Evolutionary conservation across 1,284 basidiomycete species (phyloP).

Genomic region (Lignosus rhinocerotis): DNA sequence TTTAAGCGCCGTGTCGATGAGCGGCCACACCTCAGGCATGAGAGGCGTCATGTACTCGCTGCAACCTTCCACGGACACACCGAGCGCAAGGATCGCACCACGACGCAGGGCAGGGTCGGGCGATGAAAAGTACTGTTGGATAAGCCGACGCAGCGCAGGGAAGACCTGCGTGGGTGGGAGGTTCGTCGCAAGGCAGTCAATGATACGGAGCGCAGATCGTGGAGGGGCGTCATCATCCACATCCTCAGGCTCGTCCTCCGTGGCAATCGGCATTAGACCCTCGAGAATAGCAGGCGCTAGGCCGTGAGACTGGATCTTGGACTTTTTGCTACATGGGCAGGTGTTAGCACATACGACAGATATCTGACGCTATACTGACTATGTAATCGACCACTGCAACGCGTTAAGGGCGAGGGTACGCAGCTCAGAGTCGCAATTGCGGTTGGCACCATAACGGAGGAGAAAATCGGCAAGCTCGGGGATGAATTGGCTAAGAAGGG

Average conservation of each 20-base stretch:
- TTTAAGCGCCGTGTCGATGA: slow-evolving; percentile 87
- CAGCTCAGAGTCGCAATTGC: slow-evolving; percentile 76
- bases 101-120: slow-evolving; percentile 81
- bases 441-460: slow-evolving; percentile 83
- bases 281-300: slow-evolving; percentile 88
- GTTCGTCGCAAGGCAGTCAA: slow-evolving; percentile 92
- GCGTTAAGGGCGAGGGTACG: slow-evolving; percentile 93
- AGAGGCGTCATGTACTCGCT: slow-evolving; percentile 97
- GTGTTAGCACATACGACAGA: neutral
- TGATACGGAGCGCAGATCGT: slow-evolving; percentile 92
- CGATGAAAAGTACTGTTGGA: slow-evolving; percentile 82
- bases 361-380: slow-evolving; percentile 47
- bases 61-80: slow-evolving; percentile 96
- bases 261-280: slow-evolving; percentile 91
- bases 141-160: slow-evolving; percentile 84
- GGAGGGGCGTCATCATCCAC: slow-evolving; percentile 91
- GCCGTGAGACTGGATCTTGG: slow-evolving; percentile 87
- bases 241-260: slow-evolving; percentile 88
- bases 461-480: slow-evolving; percentile 90
- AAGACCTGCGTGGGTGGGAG: slow-evolving; percentile 97
- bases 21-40: slow-evolving; percentile 92
- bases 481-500: slow-evolving; percentile 88
- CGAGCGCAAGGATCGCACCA: slow-evolving; percentile 94
- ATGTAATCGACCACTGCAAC: slow-evolving; percentile 94
- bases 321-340: slow-evolving; percentile 79